Conservation (phyloP, 176 grass and related monocot genomes). For the Zea luxurians region DNA sequence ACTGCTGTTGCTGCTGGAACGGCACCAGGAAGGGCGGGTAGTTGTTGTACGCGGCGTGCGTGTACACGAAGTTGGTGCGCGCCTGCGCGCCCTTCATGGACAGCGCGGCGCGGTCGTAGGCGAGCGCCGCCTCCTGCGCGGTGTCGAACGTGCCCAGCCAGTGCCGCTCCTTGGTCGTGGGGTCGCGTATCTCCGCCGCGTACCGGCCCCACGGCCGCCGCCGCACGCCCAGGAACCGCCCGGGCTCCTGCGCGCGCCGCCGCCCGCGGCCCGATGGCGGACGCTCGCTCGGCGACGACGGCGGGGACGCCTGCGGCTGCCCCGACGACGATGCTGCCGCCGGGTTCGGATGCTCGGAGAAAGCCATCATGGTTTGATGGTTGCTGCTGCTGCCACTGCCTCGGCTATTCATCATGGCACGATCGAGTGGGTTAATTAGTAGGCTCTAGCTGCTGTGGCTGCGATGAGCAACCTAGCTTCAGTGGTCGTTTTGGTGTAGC, state of each 20-base stretch:
- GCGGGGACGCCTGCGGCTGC: slow-evolving; percentile 29
- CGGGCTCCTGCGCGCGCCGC: slow-evolving; percentile 69
- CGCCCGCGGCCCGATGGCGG: slow-evolving; percentile 29
- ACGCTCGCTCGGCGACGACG: slow-evolving; percentile 55
- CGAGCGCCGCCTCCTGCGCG: slow-evolving; percentile 94
- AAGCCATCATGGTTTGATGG: slow-evolving; percentile 43
- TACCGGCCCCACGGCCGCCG: slow-evolving; percentile 89
- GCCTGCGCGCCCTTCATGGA: slow-evolving; percentile 99
- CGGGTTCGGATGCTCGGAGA: slow-evolving; percentile 56
- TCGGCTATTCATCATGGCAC: slow-evolving; percentile 39
- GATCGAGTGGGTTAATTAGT: not conserved
- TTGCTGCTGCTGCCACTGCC: slow-evolving; percentile 30
- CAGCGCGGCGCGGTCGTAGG: slow-evolving; percentile 92
- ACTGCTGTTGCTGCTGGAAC: slow-evolving; percentile 51
- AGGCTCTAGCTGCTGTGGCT: slow-evolving; percentile 8
- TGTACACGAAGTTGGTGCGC: slow-evolving; percentile 92
- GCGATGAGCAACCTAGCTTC: slow-evolving; percentile 1
- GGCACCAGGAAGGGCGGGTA: slow-evolving; percentile 70
- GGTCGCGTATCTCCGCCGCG: slow-evolving; percentile 97
- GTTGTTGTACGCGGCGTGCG: slow-evolving; percentile 49
- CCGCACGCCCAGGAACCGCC: slow-evolving; percentile 89
- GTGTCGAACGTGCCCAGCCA: slow-evolving; percentile 99
- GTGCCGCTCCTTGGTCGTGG: slow-evolving; percentile 94
- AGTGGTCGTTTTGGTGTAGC: slow-evolving; percentile 28
- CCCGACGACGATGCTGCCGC: not conserved